These are phyloP conservation scores for Trametes versicolor DNA, from an alignment of 1,284 basidiomycete genomes.

Conservation along the genomic window DNA sequence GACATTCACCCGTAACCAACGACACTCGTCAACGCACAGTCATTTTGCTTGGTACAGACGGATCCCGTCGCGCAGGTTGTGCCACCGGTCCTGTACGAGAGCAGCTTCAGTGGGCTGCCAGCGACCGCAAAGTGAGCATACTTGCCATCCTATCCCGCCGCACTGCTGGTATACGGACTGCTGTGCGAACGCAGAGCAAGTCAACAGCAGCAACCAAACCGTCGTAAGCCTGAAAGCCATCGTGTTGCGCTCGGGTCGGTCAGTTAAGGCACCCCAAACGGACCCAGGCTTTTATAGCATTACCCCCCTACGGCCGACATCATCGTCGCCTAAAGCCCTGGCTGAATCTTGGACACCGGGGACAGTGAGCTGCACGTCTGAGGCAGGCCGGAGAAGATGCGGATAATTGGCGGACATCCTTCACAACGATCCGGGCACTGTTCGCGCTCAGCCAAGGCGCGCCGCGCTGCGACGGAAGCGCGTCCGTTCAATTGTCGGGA, in stretches of 20 bases:
- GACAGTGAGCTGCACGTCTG: constrained; percentile 13
- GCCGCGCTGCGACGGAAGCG: constrained; percentile 21
- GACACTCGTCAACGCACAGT: constrained; percentile 45
- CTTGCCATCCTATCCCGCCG: constrained; percentile 60
- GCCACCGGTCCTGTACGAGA: constrained; percentile 50
- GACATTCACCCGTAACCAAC: not conserved
- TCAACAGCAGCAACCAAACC: constrained; percentile 27
- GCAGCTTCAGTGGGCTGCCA: not conserved
- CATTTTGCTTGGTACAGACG: constrained; percentile 52
- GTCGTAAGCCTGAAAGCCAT: constrained; percentile 35
- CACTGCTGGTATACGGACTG: constrained; percentile 54
- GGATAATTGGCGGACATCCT: constrained; percentile 39
- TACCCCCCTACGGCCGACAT: not conserved
- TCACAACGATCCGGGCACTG: constrained; percentile 10
- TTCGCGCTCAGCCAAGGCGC: constrained; percentile 20
- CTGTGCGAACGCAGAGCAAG: constrained; percentile 37
- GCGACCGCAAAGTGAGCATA: not conserved
- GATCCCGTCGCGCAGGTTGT: constrained; percentile 55
- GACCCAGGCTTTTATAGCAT: constrained; percentile 20
- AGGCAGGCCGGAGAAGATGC: constrained; percentile 36
- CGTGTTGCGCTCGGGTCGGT: constrained; percentile 6
- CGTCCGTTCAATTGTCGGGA: constrained; percentile 33
- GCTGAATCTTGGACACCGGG: constrained; percentile 6
- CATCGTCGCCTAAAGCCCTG: not conserved
- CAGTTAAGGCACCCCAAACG: not conserved